phyloP scores from a whole-genome alignment of 2,329 filamentous ascomycete species.

The Verticillium nubilum region DNA sequence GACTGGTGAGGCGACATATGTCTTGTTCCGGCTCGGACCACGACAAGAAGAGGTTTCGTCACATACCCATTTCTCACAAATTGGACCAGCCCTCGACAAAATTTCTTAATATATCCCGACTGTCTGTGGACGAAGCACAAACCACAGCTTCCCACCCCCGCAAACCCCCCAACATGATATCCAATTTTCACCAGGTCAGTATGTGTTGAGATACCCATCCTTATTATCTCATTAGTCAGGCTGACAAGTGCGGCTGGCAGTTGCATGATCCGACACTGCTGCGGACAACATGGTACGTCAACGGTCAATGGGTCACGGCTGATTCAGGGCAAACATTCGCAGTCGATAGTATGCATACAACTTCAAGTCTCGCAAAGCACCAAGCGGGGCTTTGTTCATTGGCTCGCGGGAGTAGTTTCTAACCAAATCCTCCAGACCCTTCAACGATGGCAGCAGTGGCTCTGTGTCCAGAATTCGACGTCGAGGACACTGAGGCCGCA shows the following conservation, averaged over 20 bases:
- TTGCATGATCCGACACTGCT: slow-evolving; percentile 58
- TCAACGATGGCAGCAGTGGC: slow-evolving; percentile 63
- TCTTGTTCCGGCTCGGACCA: too few species aligned
- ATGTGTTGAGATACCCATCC: not conserved
- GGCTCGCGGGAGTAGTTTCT: not conserved
- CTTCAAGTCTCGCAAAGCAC: not conserved
- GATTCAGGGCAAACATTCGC: slow-evolving; percentile 70
- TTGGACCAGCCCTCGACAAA: too few species aligned
- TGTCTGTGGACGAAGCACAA: too few species aligned
- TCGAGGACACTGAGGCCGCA: slow-evolving; percentile 61
- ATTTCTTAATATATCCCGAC: too few species aligned
- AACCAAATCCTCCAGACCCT: slow-evolving; percentile 49
- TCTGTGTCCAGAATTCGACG: slow-evolving; percentile 67
- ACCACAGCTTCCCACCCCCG: too few species aligned
- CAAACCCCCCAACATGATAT: too few species aligned
- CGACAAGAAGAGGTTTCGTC: too few species aligned
- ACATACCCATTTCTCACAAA: too few species aligned
- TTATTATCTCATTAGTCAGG: not conserved
- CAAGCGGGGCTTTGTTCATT: slow-evolving; percentile 5
- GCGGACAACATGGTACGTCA: slow-evolving; percentile 66
- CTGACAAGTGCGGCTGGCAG: slow-evolving; percentile 40
- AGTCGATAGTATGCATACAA: slow-evolving; percentile 46
- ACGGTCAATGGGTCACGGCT: slow-evolving; percentile 71
- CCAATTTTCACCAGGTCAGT: not conserved
- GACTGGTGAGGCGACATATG: not conserved